Percentiles rank a stretch among this genome's conserved stretches.
phyloP scores from a whole-genome alignment of 805 yeast species.

The Pichia pseudocactophila region DNA sequence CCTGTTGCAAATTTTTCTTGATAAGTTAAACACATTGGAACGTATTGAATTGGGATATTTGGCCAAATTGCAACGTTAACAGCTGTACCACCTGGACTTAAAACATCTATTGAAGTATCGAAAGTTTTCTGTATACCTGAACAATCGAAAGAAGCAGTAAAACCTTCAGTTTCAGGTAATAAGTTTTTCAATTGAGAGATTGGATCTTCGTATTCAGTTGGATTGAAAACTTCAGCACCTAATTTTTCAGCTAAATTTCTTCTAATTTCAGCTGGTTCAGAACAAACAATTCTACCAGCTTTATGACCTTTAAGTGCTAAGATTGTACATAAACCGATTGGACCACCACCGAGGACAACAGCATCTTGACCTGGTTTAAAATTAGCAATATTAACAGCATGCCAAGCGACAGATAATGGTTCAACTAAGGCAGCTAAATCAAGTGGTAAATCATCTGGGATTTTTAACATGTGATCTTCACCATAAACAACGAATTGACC shows the following conservation, averaged over 20 bases:
- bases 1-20: constrained; percentile 50
- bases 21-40: constrained; percentile 48
- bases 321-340: constrained; percentile 53
- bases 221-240: constrained; percentile 44
- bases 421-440: constrained; percentile 43
- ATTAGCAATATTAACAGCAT: constrained; percentile 43
- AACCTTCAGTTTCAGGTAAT: constrained; percentile 38
- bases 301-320: constrained; percentile 43
- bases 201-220: constrained; percentile 32
- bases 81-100: constrained; percentile 47
- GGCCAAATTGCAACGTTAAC: constrained; percentile 64
- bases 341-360: constrained; percentile 52
- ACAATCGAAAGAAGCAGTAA: constrained; percentile 43
- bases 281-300: constrained; percentile 43
- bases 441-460: constrained; percentile 26
- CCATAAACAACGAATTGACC: constrained; percentile 33
- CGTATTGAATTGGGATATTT: constrained; percentile 36
- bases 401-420: constrained; percentile 55
- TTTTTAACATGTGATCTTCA: constrained; percentile 27
- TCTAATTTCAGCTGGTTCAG: constrained; percentile 55
- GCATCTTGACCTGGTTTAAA: constrained; percentile 36
- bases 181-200: constrained; percentile 30
- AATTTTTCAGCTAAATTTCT: constrained; percentile 46
- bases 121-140: constrained; percentile 48
- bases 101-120: constrained; percentile 39